Conservation (phyloP, 805 yeast species). For the Sungouiozyma intestinalis region DNA sequence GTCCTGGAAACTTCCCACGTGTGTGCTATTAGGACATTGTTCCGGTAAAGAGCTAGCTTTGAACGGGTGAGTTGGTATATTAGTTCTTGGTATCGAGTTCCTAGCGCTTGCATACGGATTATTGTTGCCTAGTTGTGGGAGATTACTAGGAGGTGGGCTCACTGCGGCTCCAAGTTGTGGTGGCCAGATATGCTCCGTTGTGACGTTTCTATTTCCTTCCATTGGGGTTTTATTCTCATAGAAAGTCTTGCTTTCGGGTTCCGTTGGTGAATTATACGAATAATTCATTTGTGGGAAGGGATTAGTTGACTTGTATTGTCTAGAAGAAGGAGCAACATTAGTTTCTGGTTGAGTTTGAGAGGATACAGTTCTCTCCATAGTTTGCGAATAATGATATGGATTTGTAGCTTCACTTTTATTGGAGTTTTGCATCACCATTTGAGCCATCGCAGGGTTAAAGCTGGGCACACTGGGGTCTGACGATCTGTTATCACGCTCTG, state of each 20-base stretch:
- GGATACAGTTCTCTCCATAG: background rate
- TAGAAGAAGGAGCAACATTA: constrained; percentile 2
- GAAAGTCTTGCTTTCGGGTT: background rate
- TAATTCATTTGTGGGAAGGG: constrained; percentile 26
- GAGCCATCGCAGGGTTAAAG: background rate
- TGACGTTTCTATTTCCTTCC: background rate
- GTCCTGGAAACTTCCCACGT: background rate
- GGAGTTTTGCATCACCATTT: background rate
- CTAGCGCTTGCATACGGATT: background rate
- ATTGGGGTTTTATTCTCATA: background rate
- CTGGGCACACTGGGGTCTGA: background rate
- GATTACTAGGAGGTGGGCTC: background rate
- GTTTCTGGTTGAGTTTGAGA: constrained; percentile 2
- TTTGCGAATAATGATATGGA: background rate
- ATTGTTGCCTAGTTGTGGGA: background rate
- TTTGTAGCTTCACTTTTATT: background rate
- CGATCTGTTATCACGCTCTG: background rate
- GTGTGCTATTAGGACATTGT: background rate
- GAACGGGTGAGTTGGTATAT: background rate
- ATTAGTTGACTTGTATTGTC: constrained; percentile 27
- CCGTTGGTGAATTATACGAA: background rate
- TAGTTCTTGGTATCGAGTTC: background rate
- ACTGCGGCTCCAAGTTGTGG: background rate
- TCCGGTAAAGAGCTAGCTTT: background rate
- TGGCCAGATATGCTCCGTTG: background rate